Percentiles rank a stretch among this genome's conserved stretches.
These are phyloP conservation scores for Debaryomyces robertsiae DNA, from an alignment of 1,139 yeast species.

Conservation along the genomic window DNA sequence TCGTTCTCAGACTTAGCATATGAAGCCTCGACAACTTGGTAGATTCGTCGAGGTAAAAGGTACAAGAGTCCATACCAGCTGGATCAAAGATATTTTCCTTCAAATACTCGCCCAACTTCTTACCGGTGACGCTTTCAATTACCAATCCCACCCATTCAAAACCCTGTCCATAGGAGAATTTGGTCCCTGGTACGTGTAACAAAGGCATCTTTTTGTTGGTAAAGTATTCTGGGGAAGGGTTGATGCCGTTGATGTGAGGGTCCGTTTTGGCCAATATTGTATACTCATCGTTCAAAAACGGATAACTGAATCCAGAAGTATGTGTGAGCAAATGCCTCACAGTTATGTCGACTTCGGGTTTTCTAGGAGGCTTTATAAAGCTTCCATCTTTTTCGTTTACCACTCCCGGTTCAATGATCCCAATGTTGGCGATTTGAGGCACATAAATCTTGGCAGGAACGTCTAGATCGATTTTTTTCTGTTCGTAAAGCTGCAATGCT, in stretches of 20 bases:
- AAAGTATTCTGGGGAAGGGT: constrained; percentile 32
- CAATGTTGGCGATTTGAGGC: constrained; percentile 45
- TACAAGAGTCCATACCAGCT: constrained; percentile 42
- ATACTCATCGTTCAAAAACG: constrained; percentile 40
- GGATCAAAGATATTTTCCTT: constrained; percentile 45
- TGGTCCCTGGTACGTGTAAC: constrained; percentile 54
- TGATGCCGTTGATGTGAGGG: constrained; percentile 23
- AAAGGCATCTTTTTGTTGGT: constrained; percentile 41
- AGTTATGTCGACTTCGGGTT: constrained; percentile 44
- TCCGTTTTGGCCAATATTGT: constrained; percentile 23
- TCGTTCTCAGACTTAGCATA: constrained; percentile 22
- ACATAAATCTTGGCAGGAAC: constrained; percentile 39
- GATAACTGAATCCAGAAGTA: constrained; percentile 54
- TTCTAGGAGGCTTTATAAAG: constrained; percentile 29
- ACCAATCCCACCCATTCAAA: constrained; percentile 58
- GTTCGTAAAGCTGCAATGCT: constrained; percentile 46
- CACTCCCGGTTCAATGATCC: constrained; percentile 39
- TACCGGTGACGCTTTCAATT: constrained; percentile 46
- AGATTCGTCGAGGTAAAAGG: constrained; percentile 34
- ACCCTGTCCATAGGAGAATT: constrained; percentile 54
- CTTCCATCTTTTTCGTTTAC: constrained; percentile 40
- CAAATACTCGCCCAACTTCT: constrained; percentile 44
- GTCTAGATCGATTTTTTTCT: constrained; percentile 45
- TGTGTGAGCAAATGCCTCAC: constrained; percentile 52
- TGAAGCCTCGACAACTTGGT: constrained; percentile 31